A percentile compares a stretch with the other conserved stretches of the same genome.
Evolutionary conservation across 345 rosid genomes (phyloP).

Genomic region (Heritiera fomes): DNA sequence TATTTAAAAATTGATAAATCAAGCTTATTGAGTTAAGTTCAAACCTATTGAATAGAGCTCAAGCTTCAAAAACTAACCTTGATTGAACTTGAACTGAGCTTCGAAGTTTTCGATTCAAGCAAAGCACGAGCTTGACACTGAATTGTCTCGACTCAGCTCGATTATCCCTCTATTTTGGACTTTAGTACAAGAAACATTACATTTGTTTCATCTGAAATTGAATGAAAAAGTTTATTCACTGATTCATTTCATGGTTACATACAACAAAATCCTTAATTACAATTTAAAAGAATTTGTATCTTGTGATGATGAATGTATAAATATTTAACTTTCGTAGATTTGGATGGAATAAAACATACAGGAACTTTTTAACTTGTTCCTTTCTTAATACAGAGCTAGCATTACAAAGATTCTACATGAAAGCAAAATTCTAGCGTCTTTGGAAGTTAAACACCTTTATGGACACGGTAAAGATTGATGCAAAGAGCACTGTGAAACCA

Average conservation of each 20-base stretch:
- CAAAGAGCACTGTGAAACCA: slow-evolving; percentile 21
- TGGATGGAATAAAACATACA: not conserved
- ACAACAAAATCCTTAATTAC: not conserved
- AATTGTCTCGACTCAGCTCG: no score
- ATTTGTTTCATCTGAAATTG: not conserved
- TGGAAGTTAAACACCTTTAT: slow-evolving; percentile 29
- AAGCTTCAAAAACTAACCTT: no score
- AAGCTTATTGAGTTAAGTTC: no score
- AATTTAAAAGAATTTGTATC: not conserved
- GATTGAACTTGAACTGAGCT: no score
- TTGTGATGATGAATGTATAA: not conserved
- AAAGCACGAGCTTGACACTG: no score
- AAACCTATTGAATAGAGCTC: no score
- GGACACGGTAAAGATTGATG: slow-evolving; percentile 13
- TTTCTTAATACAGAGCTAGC: not conserved
- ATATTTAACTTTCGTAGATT: not conserved
- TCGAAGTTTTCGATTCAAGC: no score
- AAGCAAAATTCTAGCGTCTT: slow-evolving; percentile 10
- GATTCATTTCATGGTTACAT: not conserved
- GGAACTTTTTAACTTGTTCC: no score
- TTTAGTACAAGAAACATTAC: not conserved
- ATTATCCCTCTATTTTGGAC: not conserved
- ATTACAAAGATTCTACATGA: no score
- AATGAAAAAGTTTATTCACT: not conserved
- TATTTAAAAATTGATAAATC: no score